phyloP scores from a whole-genome alignment of 305 asterid genomes.

The Fraxinus nigra region DNA sequence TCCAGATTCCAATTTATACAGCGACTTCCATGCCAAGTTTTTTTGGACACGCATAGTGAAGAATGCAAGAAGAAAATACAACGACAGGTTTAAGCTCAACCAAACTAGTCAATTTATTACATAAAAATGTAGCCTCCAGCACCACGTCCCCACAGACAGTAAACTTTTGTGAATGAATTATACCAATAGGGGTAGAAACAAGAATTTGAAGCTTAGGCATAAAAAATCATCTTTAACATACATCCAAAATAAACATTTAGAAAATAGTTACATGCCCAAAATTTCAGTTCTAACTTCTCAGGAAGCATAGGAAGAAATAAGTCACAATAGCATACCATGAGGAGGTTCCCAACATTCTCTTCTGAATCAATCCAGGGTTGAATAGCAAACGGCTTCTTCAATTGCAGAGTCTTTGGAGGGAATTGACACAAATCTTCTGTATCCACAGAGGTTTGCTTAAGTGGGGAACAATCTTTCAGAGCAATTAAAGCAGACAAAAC shows the following conservation, averaged over 20 bases:
- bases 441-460: conserved; percentile 23
- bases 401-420: conserved; percentile 78
- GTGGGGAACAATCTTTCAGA: conserved; percentile 9
- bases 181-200: background rate
- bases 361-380: conserved; percentile 91
- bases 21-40: background rate
- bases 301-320: background rate
- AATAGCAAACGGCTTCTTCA: conserved; percentile 75
- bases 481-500: conserved; percentile 8
- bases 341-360: conserved; percentile 86
- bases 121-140: background rate
- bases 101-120: background rate
- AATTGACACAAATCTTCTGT: conserved; percentile 81
- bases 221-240: background rate
- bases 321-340: conserved; percentile 61
- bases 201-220: background rate
- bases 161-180: background rate
- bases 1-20: background rate
- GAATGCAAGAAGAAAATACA: background rate
- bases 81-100: background rate
- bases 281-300: background rate
- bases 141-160: background rate
- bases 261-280: background rate
- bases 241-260: background rate
- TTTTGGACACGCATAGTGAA: background rate